Base-by-base conservation (phyloP, 805 yeast genomes). In the Kodamaea lidongshanica region DNA sequence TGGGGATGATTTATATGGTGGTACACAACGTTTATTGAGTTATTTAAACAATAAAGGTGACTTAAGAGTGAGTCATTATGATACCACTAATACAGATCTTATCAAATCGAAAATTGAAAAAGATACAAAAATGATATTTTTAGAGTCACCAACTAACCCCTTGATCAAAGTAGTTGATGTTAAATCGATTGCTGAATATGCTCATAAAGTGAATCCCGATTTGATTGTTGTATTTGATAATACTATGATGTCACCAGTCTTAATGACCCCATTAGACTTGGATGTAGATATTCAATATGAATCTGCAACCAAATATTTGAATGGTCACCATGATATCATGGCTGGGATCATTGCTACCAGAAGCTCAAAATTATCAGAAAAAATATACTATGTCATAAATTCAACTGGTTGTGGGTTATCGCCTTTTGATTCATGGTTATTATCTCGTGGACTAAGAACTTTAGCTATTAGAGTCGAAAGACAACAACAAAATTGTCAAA, bases 281-380 rank as follows among this genome's bases (percentile, higher is more conserved):
- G 94, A 92, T 6, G 89, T 78, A 21, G 96, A 88, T 52, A 83
- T 88, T 34, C 95, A 84, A 34, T 89, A 88, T 54, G 97, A 88
- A 54, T 78, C 89, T 8, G 96, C 94, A 10, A 88, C 97, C 24
- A 88, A 88, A 58, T 88, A 84, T 51, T 65, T 88, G 44, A 82
- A 87, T 47, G 96, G 96, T 6, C 97, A 88, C 54, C 97, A 88
- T 56, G 96, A 89, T 54, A 74, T 88, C 46, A 88, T 88, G 97
- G 96, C 95, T 14, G 97, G 97, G 34, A 77, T 83, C 10, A 64
- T 88, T 35, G 94, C 95, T 14, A 76, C 81, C 16, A 70, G 79
- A 39, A 67, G 66, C 30, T 59, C 70, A 14, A 67, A 71, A 32
- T 59, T 88, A 26, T 89, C 87, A 11, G 78, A 82, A 32, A 64